A percentile compares a stretch with the other conserved stretches of the same genome.
phyloP scores from a whole-genome alignment of 2,329 filamentous ascomycete genomes.

The Berkeleyomyces rouxiae region DNA sequence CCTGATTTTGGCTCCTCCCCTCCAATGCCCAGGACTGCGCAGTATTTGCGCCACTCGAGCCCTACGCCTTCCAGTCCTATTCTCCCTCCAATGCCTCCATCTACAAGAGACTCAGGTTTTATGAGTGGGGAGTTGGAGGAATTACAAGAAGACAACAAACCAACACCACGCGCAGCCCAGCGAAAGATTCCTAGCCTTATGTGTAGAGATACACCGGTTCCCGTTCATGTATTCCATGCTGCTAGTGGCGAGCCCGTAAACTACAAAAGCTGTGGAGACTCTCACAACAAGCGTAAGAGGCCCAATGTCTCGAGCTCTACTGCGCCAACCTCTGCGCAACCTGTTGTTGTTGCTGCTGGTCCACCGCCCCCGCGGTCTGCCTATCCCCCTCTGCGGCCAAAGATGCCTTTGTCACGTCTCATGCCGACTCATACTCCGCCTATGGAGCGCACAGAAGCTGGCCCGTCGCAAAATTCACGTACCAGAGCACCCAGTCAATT shows the following conservation, averaged over 20 bases:
- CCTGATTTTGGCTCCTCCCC: constrained; percentile 81
- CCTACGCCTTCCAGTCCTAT: constrained; percentile 67
- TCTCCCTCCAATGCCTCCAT: constrained; percentile 47
- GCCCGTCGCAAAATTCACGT: not conserved
- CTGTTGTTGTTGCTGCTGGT: constrained; percentile 18
- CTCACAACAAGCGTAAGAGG: constrained; percentile 2
- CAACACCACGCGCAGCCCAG: constrained; percentile 3
- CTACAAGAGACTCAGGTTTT: constrained; percentile 61
- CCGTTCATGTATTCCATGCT: constrained; percentile 12
- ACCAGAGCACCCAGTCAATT: not conserved
- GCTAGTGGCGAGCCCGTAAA: constrained; percentile 4
- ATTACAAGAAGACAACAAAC: constrained; percentile 31
- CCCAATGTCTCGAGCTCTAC: not conserved
- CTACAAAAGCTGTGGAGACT: constrained; percentile 6
- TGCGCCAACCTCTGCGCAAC: constrained; percentile 24
- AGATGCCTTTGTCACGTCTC: constrained; percentile 13
- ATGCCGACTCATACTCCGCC: not conserved
- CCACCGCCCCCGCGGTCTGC: constrained; percentile 13
- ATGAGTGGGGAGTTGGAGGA: constrained; percentile 66
- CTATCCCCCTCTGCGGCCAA: constrained; percentile 15
- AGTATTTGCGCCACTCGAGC: constrained; percentile 35
- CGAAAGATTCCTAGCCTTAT: constrained; percentile 5
- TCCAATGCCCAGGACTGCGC: constrained; percentile 50
- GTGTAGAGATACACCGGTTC: constrained; percentile 7
- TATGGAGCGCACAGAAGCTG: not conserved